These are phyloP conservation scores for Ceratobasidium sp. DNA, from an alignment of 1,284 basidiomycete species.

Conservation along the genomic window DNA sequence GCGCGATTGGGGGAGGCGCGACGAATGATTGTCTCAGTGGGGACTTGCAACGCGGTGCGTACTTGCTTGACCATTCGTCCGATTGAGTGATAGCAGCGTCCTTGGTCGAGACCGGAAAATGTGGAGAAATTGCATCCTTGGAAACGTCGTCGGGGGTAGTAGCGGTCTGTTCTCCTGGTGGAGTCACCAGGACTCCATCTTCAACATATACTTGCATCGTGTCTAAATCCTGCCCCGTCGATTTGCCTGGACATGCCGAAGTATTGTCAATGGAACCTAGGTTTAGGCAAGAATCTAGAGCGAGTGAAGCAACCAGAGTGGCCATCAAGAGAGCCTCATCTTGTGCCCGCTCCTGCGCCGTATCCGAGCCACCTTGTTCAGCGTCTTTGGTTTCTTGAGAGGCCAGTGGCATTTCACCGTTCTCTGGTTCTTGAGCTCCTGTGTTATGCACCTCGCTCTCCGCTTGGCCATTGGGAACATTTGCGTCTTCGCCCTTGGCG, in stretches of 20 bases:
- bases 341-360: not conserved
- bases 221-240: not conserved
- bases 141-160: not conserved
- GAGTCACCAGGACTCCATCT: conserved; percentile 15
- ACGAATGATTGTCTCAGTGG: conserved; percentile 20
- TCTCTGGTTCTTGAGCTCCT: not conserved
- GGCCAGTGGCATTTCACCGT: not conserved
- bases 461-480: not conserved
- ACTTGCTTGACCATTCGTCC: not conserved
- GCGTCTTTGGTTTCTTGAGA: not conserved
- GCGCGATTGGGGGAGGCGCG: not conserved
- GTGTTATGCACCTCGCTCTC: not conserved
- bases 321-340: conserved; percentile 2
- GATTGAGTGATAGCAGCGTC: not conserved
- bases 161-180: not conserved
- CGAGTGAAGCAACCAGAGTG: not conserved
- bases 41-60: conserved; percentile 9
- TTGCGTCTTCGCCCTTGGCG: not conserved
- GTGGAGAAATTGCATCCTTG: not conserved
- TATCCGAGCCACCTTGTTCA: conserved; percentile 1
- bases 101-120: not conserved
- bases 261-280: not conserved
- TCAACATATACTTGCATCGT: conserved; percentile 26
- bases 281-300: not conserved
- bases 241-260: not conserved